phyloP scores from a whole-genome alignment of 78 protist genomes.

The Dictyostelium purpureum region DNA sequence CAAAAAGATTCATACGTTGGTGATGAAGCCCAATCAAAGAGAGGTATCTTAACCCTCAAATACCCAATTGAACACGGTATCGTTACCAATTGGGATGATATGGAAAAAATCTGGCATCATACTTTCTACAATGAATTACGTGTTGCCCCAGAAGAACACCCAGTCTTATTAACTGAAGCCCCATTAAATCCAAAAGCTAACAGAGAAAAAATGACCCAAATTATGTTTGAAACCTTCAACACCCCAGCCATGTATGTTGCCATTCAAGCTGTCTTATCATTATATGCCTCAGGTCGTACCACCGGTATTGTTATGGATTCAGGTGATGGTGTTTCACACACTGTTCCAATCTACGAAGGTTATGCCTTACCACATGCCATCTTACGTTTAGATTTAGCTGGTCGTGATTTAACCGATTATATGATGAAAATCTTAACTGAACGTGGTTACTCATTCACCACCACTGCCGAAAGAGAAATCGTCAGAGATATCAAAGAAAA shows the following conservation, averaged over 20 bases:
- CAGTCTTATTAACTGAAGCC: slow-evolving; percentile 94
- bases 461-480: no score
- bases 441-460: no score
- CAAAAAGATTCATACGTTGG: slow-evolving; percentile 39
- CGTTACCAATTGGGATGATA: slow-evolving; percentile 40
- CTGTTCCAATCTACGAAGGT: slow-evolving; percentile 94
- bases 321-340: slow-evolving; percentile 89
- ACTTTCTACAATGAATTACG: slow-evolving; percentile 50
- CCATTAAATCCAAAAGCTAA: slow-evolving; percentile 82
- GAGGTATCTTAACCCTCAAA: slow-evolving; percentile 74
- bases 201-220: slow-evolving; percentile 93
- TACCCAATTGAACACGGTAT: slow-evolving; percentile 79
- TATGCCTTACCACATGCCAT: slow-evolving; percentile 86
- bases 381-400: slow-evolving; percentile 94
- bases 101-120: slow-evolving; percentile 53
- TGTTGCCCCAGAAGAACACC: slow-evolving; percentile 84
- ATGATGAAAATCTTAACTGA: no score
- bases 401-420: slow-evolving; percentile 95
- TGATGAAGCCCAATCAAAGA: slow-evolving; percentile 23
- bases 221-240: slow-evolving; percentile 96
- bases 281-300: slow-evolving; percentile 93
- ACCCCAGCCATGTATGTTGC: slow-evolving; percentile 85
- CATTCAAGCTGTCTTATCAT: slow-evolving; percentile 81
- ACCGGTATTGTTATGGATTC: slow-evolving; percentile 92
- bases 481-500: slow-evolving; percentile 90